These are phyloP conservation scores for Lipomyces orientalis DNA, from an alignment of 805 yeast genomes.

Conservation along the genomic window DNA sequence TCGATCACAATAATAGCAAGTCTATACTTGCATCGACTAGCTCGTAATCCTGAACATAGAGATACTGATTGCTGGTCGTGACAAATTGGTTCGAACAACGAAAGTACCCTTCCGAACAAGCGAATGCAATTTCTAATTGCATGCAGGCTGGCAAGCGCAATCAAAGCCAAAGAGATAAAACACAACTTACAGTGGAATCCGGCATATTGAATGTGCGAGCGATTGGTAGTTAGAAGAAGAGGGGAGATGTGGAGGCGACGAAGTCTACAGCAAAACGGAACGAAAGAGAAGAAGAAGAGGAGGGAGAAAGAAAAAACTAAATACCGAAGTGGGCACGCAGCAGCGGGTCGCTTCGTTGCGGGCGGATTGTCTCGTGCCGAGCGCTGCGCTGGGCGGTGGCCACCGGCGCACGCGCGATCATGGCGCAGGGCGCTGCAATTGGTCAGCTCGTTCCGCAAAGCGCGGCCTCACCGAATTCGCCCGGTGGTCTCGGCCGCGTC, in stretches of 20 bases:
- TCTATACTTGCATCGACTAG: not conserved
- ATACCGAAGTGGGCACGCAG: not conserved
- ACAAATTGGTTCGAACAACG: not conserved
- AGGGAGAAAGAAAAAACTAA: not conserved
- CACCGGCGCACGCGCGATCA: not conserved
- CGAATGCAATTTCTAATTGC: not conserved
- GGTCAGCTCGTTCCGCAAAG: not conserved
- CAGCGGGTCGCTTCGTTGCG: too few relatives aligned
- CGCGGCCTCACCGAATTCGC: not conserved
- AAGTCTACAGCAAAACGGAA: not conserved
- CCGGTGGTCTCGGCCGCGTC: not conserved
- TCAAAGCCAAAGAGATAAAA: not conserved
- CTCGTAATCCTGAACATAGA: not conserved
- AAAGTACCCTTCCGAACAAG: not conserved
- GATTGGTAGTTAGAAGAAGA: not conserved
- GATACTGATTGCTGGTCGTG: not conserved
- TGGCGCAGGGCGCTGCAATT: not conserved
- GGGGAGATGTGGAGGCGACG: not conserved
- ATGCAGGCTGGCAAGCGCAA: not conserved
- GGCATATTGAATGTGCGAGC: not conserved
- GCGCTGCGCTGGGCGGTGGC: not conserved
- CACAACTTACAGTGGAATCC: constrained; percentile 3
- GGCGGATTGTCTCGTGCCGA: too few relatives aligned
- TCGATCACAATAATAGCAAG: not conserved
- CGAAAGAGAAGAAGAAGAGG: not conserved